Conservation (phyloP, 2,329 filamentous ascomycete species). For the Sporothrix euskadiensis region DNA sequence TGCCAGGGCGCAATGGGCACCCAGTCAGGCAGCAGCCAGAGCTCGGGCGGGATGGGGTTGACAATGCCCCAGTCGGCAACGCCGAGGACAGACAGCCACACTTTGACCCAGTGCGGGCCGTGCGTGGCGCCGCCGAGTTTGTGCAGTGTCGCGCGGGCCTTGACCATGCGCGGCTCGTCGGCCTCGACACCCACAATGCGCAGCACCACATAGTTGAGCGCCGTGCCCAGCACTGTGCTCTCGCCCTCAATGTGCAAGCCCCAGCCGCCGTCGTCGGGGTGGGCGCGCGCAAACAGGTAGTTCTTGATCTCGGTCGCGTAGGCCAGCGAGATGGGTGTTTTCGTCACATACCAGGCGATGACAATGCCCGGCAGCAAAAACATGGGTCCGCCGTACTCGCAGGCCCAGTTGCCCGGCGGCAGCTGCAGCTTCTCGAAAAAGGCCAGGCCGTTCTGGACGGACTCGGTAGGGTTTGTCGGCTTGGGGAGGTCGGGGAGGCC, state of each 20-base stretch:
- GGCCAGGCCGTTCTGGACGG: slow-evolving; percentile 76
- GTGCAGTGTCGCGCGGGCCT: slow-evolving; percentile 79
- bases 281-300: slow-evolving; percentile 82
- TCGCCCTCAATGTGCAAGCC: slow-evolving; percentile 93
- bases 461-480: slow-evolving; percentile 71
- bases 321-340: slow-evolving; percentile 78
- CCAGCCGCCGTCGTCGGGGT: slow-evolving; percentile 93
- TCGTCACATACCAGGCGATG: slow-evolving; percentile 83
- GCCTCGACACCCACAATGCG: slow-evolving; percentile 79
- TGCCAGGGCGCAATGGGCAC: slow-evolving; percentile 85
- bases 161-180: slow-evolving; percentile 82
- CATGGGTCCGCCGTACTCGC: slow-evolving; percentile 97
- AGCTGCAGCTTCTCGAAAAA: slow-evolving; percentile 92
- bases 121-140: slow-evolving; percentile 81
- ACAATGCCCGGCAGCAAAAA: slow-evolving; percentile 87
- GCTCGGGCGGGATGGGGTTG: slow-evolving; percentile 88
- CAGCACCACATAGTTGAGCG: slow-evolving; percentile 81
- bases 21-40: slow-evolving; percentile 93
- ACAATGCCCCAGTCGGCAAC: slow-evolving; percentile 88
- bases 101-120: slow-evolving; percentile 94
- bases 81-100: slow-evolving; percentile 85
- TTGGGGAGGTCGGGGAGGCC: slow-evolving; percentile 71
- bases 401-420: slow-evolving; percentile 88
- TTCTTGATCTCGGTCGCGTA: slow-evolving; percentile 87
- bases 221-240: slow-evolving; percentile 86